Evolutionary conservation across 2,329 filamentous ascomycete species (phyloP).

Genomic region (Esteya vermicola): DNA sequence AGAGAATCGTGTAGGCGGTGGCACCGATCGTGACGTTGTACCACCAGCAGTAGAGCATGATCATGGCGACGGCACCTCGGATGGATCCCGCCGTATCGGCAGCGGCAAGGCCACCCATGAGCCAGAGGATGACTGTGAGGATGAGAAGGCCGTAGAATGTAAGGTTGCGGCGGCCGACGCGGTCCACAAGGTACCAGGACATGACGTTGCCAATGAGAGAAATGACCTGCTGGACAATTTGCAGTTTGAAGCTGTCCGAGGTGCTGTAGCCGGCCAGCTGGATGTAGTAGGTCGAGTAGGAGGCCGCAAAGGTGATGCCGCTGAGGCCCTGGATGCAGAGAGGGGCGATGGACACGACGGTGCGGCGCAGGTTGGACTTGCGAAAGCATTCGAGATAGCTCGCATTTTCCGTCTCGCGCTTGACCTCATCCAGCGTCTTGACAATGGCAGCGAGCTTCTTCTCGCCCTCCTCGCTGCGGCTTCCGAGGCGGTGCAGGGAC

Average conservation of each 20-base stretch:
- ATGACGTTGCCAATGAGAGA: slow-evolving; percentile 24
- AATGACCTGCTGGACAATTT: slow-evolving; percentile 22
- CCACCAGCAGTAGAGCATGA: slow-evolving; percentile 19
- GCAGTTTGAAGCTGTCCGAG: slow-evolving; percentile 10
- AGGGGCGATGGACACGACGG: slow-evolving; percentile 31
- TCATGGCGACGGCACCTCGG: slow-evolving; percentile 9
- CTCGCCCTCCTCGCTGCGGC: slow-evolving; percentile 9
- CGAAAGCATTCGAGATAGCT: slow-evolving; percentile 36
- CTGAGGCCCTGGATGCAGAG: slow-evolving; percentile 13
- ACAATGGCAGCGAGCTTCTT: slow-evolving; percentile 17
- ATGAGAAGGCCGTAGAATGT: slow-evolving; percentile 20
- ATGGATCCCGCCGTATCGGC: not conserved
- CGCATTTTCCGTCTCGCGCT: slow-evolving; percentile 33
- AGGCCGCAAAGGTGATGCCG: slow-evolving; percentile 20
- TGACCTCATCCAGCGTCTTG: slow-evolving; percentile 25
- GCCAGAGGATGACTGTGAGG: slow-evolving; percentile 24
- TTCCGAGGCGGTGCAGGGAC: slow-evolving; percentile 23
- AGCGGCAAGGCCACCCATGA: slow-evolving; percentile 21
- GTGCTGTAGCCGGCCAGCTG: slow-evolving; percentile 25
- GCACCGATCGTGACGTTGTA: slow-evolving; percentile 23
- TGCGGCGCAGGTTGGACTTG: slow-evolving; percentile 32
- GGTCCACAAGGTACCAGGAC: slow-evolving; percentile 18
- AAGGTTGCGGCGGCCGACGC: slow-evolving; percentile 19
- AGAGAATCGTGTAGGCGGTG: slow-evolving; percentile 20
- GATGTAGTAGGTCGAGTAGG: slow-evolving; percentile 27